These are phyloP conservation scores for Leccinum pallidistipes DNA, from an alignment of 1,284 basidiomycete species.

Conservation along the genomic window DNA sequence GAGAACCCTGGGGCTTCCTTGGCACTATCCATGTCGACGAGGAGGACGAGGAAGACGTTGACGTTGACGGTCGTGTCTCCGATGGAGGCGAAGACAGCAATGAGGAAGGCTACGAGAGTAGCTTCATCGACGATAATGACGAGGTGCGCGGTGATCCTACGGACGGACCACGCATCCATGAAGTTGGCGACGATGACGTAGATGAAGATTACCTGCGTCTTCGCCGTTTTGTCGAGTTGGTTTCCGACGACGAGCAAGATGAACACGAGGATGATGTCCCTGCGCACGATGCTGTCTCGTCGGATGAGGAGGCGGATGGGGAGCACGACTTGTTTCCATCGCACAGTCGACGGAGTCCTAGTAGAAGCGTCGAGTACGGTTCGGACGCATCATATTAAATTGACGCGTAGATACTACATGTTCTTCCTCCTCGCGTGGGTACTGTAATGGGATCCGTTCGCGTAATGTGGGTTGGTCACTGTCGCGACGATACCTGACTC, in stretches of 20 bases:
- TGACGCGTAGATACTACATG: slow-evolving; percentile 7
- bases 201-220: slow-evolving; percentile 4
- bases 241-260: slow-evolving; percentile 21
- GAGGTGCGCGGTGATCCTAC: slow-evolving; percentile 1
- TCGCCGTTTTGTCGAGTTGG: slow-evolving; percentile 8
- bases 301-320: slow-evolving; percentile 22
- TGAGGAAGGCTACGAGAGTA: slow-evolving; percentile 43
- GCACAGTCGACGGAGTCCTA: neutral
- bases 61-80: slow-evolving; percentile 12
- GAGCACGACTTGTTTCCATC: neutral
- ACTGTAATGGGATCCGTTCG: neutral
- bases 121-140: slow-evolving; percentile 50
- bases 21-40: slow-evolving; percentile 24
- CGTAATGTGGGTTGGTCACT: slow-evolving; percentile 16
- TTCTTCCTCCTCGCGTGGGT: neutral
- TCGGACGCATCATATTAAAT: slow-evolving; percentile 4
- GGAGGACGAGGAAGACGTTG: slow-evolving; percentile 32
- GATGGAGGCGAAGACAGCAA: slow-evolving; percentile 29
- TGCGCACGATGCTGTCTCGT: slow-evolving; percentile 9
- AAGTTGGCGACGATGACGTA: slow-evolving; percentile 20
- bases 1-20: slow-evolving; percentile 17
- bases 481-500: slow-evolving; percentile 6
- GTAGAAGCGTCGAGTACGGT: slow-evolving; percentile 17
- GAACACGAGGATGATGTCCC: slow-evolving; percentile 11
- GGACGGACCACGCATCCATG: slow-evolving; percentile 26